phyloP scores from a whole-genome alignment of 2,329 filamentous ascomycete species.

The Venturia asperata region DNA sequence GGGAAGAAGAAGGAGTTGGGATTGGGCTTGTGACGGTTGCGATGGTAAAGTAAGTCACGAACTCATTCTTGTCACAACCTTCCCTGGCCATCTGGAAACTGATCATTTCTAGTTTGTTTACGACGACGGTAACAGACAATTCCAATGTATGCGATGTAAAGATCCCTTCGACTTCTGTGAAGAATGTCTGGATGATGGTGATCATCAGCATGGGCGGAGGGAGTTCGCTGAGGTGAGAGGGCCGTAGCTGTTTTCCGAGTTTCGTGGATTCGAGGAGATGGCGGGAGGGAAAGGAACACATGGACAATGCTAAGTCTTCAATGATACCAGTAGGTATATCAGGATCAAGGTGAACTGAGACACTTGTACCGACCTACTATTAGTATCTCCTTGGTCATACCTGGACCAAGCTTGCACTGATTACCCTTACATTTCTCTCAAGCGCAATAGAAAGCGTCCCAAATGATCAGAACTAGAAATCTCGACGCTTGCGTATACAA shows the following conservation, averaged over 20 bases:
- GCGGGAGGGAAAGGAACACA: no score
- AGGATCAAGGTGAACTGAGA: neutral
- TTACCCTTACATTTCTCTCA: no score
- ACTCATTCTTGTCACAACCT: neutral
- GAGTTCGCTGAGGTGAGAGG: neutral
- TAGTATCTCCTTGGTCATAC: no score
- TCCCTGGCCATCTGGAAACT: neutral
- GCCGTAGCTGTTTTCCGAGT: neutral
- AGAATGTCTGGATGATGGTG: neutral
- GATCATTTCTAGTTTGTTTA: neutral
- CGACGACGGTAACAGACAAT: constrained; percentile 5
- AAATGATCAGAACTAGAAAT: no score
- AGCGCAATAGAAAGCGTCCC: no score
- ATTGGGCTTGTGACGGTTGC: constrained; percentile 5
- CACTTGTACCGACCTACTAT: no score
- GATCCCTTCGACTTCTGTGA: constrained; percentile 8
- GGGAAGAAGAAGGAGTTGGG: neutral
- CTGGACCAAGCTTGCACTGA: no score
- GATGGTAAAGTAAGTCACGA: neutral
- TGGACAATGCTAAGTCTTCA: no score
- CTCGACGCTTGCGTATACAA: no score
- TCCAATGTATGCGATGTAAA: constrained; percentile 2
- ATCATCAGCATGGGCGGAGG: neutral
- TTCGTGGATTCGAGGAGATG: neutral
- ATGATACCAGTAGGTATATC: no score